Evolutionary conservation across 1,139 yeast genomes (phyloP).

Genomic region (Debaryomycetaceae sp.): DNA sequence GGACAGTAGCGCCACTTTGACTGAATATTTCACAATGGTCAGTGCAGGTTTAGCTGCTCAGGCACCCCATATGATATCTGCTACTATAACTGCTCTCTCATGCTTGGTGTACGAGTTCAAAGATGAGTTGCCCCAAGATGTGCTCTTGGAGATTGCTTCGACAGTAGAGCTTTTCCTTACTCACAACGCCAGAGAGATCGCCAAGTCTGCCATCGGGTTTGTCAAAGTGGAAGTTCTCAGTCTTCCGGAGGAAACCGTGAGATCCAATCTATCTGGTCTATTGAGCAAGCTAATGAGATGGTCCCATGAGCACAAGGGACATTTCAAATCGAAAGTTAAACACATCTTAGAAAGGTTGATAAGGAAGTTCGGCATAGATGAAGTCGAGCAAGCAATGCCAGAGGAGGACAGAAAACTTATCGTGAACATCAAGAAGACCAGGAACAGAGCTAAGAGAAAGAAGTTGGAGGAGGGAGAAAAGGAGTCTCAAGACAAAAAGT

Average conservation of each 20-base stretch:
- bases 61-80: constrained; percentile 93
- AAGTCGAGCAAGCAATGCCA: constrained; percentile 77
- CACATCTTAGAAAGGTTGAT: constrained; percentile 89
- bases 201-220: constrained; percentile 90
- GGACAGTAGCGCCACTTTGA: constrained; percentile 62
- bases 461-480: constrained; percentile 36
- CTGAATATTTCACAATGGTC: constrained; percentile 87
- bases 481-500: constrained; percentile 35
- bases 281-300: constrained; percentile 76
- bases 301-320: constrained; percentile 96
- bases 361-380: constrained; percentile 84
- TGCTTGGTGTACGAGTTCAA: constrained; percentile 86
- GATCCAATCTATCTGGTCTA: constrained; percentile 61
- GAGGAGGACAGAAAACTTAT: constrained; percentile 80
- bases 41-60: constrained; percentile 96
- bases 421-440: constrained; percentile 78
- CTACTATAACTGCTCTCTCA: constrained; percentile 87
- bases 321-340: constrained; percentile 87
- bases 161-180: constrained; percentile 89
- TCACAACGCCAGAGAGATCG: constrained; percentile 88
- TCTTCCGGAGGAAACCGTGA: constrained; percentile 76
- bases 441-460: constrained; percentile 80
- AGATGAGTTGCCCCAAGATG: constrained; percentile 50
- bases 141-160: constrained; percentile 71
- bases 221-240: constrained; percentile 87